Evolutionary conservation across 169 alveolate genomes (phyloP), one percentile per base, ranked within the genome.

Genomic region (Eimeria nieschulzi): DNA sequence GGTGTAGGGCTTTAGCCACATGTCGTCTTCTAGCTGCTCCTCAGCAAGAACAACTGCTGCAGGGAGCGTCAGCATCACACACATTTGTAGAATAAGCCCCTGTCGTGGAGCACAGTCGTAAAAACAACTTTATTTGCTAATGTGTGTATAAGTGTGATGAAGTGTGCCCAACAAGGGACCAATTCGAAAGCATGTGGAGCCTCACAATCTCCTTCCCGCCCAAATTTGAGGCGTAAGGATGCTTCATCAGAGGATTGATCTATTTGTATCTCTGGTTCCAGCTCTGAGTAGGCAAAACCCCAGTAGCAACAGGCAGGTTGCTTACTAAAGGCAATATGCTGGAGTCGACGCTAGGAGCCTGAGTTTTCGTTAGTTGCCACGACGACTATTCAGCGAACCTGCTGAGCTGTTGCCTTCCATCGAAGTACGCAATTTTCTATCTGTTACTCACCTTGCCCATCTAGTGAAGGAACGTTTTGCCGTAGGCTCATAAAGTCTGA

Each of bases 11-110:
- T 68, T 78, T 25, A 25, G 76, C 78, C 86, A 68, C 15, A 83
- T 83, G 13, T 64, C 85, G 71, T 72, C 85, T n/a, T 84, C 91
- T 25, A 56, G 78, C 26, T n/a, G 63, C 53, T 61, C 73, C 66
- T 56, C 84, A 25, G 59, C 19, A 13, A 21, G 1, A 19, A 23
- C 23, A 55, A 83, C 68, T 51, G 79, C 91, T 64, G 91, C 66
- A 80, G 64, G 15, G 3, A 33, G 46, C 3, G 46, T 33, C 46
- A 33, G 46, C 6, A 33, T 33, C 46, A 33, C 46, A 5, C n/a
- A 12, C 68, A 59, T 59, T 0, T 19, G 68, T 59, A 19, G 68
- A 19, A 59, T 19, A 59, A 19, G 68, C 68, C 68, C n/a, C 23
- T 59, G 68, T 19, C 15, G 68, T 1, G 68, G 68, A 19, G 46